Evolutionary conservation across 805 yeast genomes (phyloP), one percentile per base, ranked within the genome.

Genomic region (Myxozyma neglecta): DNA sequence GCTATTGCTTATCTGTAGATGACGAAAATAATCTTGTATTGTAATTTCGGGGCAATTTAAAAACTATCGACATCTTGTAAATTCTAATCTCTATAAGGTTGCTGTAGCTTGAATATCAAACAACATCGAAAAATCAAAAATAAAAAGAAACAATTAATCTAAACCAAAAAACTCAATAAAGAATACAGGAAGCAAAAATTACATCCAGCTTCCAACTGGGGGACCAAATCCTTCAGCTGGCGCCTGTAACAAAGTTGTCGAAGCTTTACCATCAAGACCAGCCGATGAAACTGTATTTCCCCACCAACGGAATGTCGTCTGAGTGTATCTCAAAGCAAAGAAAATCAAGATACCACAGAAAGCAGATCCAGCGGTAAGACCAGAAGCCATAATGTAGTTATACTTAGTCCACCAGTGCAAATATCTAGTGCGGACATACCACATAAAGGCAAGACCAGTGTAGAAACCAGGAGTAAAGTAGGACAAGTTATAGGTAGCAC

Each of bases 321-420:
- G 61, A 39, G 79, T 76, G 67, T 76, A 80, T 62, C 73, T 74
- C 13, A 77, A 76, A 1, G 77, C 70, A 69, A 85, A 76, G 70
- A 85, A 85, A n/a, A 87, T 81, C 34, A 85, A 60, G 56, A 87
- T 74, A 1, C 88, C 82, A 42, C 86, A 80, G 65, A 84, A 78
- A 0, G 89, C 89, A 18, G 85, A 79, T 0, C 89, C 89, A 6
- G 86, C 81, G 46, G 86, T 86, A 16, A 87, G 74, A 1, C 84
- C 90, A 29, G 88, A 85, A 29, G 88, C 81, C 53, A 87, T 74
- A 5, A 85, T 80, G 71, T 84, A 86, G 72, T 85, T 86, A 72
- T 87, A 87, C 73, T 86, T 86, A 35, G 86, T 84, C 91, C 91
- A 87, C 91, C 91, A 87, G 50, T 78, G 75, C 56, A 81, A 76